Evolutionary conservation across 306 rosid species (phyloP).

Genomic region (Casuarina glauca): DNA sequence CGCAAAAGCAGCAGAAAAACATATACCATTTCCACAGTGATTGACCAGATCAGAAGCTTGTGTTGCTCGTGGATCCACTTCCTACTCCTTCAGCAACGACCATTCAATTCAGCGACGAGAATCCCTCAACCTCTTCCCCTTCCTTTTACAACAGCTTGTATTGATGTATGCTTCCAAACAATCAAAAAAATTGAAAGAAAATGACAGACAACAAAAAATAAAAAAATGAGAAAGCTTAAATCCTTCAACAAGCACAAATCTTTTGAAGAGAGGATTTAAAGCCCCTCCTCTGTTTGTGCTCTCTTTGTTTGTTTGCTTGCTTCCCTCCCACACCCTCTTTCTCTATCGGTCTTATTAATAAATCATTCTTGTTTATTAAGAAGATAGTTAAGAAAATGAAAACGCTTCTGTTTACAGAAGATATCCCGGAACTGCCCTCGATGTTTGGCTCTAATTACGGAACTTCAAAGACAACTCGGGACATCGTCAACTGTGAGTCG

Average conservation of each 20-base stretch:
- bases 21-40: conserved; percentile 59
- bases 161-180: conserved; percentile 24
- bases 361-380: conserved; percentile 16
- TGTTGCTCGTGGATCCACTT: conserved; percentile 64
- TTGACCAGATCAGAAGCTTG: conserved; percentile 65
- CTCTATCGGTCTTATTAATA: conserved; percentile 28
- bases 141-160: conserved; percentile 18
- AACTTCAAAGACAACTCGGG: conserved; percentile 22
- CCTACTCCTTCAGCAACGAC: conserved; percentile 28
- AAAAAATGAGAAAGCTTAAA: conserved; percentile 36
- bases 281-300: conserved; percentile 24
- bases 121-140: conserved; percentile 36
- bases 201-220: conserved; percentile 18
- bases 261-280: conserved; percentile 42
- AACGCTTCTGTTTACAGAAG: conserved; percentile 15
- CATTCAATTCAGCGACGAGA: conserved; percentile 39
- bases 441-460: conserved; percentile 28
- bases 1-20: conserved; percentile 7
- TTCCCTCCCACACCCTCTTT: conserved; percentile 36
- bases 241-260: conserved; percentile 44
- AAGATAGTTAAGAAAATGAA: conserved; percentile 30
- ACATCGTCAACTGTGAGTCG: conserved; percentile 16
- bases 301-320: conserved; percentile 23
- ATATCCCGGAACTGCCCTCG: conserved; percentile 33
- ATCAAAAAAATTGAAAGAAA: conserved; percentile 13